Base-by-base conservation (phyloP, 495 filamentous ascomycete species). In the Penicillium argentinense region DNA sequence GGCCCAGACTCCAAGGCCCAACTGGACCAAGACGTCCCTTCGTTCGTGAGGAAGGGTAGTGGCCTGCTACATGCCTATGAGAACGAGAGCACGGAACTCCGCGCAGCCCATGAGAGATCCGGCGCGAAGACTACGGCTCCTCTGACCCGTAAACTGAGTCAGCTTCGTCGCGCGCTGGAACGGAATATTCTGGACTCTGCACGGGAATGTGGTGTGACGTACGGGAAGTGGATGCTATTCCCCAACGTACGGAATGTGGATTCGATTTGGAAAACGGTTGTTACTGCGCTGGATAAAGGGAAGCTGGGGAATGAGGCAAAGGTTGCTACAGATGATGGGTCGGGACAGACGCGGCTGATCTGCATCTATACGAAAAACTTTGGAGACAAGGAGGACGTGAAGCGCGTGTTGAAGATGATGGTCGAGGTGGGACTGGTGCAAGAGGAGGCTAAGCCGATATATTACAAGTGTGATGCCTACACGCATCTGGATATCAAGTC, bases 171-270 rank as follows among this genome's bases (percentile, higher is more conserved):
- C 7, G 62, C 66, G 19, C 64, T 83, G 1, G 71, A 82, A 27
- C 55, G 71, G 13, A 65, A 79, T 29, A 71, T 95, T 7, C 60
- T 77, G 4, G 63, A 73, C 3, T 56, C 83, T 6, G 88, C 87
- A 6, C 64, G 68, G 7, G 65, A 76, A 36, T 74, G 64, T 5
- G 69, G 68, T n/a, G 74, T 79, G 13, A 75, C 72, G n/a, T 64
- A 66, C n/a, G 86, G 87, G 29, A 91, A 89, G 64, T 95, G 90
- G 90, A 88, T 96, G 86, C 54, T 95, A n/a, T 91, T 90, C 56
- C 78, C 80, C 2, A 53, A 64, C 3, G 47, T 62, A 5, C 64
- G 71, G 2, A 54, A 76, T n/a, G 77, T 90, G 9, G 79, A 89
- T 57, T 59, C 67, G 3, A 49, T 73, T 9, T 95, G 89, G 89